Base-by-base conservation (phyloP, 2,329 filamentous ascomycete species). In the Dactylellina haptotyla region DNA sequence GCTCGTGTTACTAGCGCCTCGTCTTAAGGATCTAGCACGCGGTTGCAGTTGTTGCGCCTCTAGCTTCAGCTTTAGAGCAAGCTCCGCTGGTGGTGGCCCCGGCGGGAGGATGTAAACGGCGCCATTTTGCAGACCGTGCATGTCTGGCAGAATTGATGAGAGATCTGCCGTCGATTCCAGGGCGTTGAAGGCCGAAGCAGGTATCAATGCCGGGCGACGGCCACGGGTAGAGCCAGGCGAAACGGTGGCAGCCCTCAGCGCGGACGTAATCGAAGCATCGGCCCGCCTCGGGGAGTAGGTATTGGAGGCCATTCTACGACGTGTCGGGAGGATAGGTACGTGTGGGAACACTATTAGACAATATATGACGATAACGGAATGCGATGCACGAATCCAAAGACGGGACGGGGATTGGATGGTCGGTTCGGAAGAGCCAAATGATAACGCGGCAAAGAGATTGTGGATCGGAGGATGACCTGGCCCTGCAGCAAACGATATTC, bases 51-150 rank as follows among this genome's bases (percentile, higher is more conserved):
- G 57, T 25, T 72, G 67, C 23, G 57, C 39, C 28, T 72, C 67
- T 20, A 72, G 26, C 16, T 72, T 72, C 25, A 72, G 10, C 43
- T 54, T 59, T 28, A 72, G 43, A 8, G 62, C 46, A 6, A 72
- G 45, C 6, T 59, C 67, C 1, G 67, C 50, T 18, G 70, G 70
- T 8, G 63, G 70, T 12, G 70, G 54, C 16, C 62, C 50, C 1
- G 70, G 70, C 3, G 70, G 70, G 6, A 74, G 46, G 6, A 74
- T 62, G 41, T 74, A 74, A 10, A 63, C 50, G 9, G 59, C 64
- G 25, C 54, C 26, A 34, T 54, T 59, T 9, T 64, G 51, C 8
- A 66, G 43, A 2, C 70, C 70, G 30, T 74, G 70, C 4, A 66
- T 32, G 18, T 74, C 58, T 12, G 70, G 70, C 10, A 74, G 50